These are phyloP conservation scores for Fusarium tanahbumbuense DNA, from an alignment of 2,329 filamentous ascomycete genomes.

Conservation along the genomic window DNA sequence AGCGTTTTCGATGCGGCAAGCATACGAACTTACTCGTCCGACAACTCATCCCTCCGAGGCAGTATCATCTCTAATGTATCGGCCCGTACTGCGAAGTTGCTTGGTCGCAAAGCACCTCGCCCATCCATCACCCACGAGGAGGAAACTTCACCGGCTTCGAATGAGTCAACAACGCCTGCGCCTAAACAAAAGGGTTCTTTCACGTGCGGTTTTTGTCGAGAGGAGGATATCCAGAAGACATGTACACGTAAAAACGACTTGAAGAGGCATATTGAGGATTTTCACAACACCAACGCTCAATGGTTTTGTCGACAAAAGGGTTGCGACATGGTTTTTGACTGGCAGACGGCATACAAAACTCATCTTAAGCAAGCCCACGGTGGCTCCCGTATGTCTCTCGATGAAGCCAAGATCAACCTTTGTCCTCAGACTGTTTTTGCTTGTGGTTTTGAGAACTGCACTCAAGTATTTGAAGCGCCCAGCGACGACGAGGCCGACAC, in stretches of 20 bases:
- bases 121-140: constrained; percentile 43
- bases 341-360: constrained; percentile 60
- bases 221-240: constrained; percentile 56
- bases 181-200: constrained; percentile 55
- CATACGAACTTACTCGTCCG: constrained; percentile 55
- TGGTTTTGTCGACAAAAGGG: constrained; percentile 59
- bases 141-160: constrained; percentile 40
- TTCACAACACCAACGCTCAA: constrained; percentile 60
- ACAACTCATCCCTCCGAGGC: constrained; percentile 54
- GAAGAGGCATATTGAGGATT: constrained; percentile 62
- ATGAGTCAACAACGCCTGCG: constrained; percentile 39
- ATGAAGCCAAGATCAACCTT: constrained; percentile 57
- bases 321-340: constrained; percentile 60
- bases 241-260: constrained; percentile 62
- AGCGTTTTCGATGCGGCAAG: constrained; percentile 54
- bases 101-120: constrained; percentile 47
- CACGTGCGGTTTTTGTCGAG: constrained; percentile 57
- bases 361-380: constrained; percentile 60
- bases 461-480: constrained; percentile 57
- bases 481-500: constrained; percentile 54
- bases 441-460: constrained; percentile 60
- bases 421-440: constrained; percentile 62
- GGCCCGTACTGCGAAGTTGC: constrained; percentile 51
- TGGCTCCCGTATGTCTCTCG: constrained; percentile 55
- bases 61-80: constrained; percentile 57